Conservation (phyloP, 2,329 filamentous ascomycete species). For the Metarhizium anisopliae region DNA sequence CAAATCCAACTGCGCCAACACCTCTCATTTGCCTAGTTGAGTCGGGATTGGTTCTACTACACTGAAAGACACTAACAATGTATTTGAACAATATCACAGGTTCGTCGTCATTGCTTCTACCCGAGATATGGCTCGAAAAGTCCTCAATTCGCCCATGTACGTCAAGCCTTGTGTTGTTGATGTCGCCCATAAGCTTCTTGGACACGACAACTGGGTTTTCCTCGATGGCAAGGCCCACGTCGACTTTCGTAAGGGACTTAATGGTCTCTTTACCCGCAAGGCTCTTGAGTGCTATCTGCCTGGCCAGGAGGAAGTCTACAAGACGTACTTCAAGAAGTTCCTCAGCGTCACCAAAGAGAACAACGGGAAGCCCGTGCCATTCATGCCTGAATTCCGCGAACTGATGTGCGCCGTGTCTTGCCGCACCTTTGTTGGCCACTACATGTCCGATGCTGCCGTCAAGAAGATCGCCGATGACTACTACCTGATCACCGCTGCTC, state of each 20-base stretch:
- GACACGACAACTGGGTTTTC: constrained; percentile 93
- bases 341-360: constrained; percentile 64
- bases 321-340: constrained; percentile 75
- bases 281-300: constrained; percentile 84
- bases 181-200: constrained; percentile 84
- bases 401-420: constrained; percentile 91
- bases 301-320: constrained; percentile 86
- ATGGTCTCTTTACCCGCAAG: constrained; percentile 85
- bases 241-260: constrained; percentile 94
- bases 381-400: constrained; percentile 89
- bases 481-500: constrained; percentile 88
- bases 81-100: constrained; percentile 32
- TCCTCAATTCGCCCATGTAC: constrained; percentile 87
- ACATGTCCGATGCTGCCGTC: constrained; percentile 81
- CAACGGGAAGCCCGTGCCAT: constrained; percentile 66
- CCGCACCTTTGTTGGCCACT: constrained; percentile 94
- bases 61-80: background rate
- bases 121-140: constrained; percentile 90
- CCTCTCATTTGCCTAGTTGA: background rate
- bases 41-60: background rate
- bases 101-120: constrained; percentile 96
- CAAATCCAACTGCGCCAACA: background rate
- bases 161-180: constrained; percentile 97
- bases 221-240: constrained; percentile 90
- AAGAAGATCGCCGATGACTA: constrained; percentile 96